phyloP scores from a whole-genome alignment of 805 yeast genomes.

The Cyberlindnera amylophila region DNA sequence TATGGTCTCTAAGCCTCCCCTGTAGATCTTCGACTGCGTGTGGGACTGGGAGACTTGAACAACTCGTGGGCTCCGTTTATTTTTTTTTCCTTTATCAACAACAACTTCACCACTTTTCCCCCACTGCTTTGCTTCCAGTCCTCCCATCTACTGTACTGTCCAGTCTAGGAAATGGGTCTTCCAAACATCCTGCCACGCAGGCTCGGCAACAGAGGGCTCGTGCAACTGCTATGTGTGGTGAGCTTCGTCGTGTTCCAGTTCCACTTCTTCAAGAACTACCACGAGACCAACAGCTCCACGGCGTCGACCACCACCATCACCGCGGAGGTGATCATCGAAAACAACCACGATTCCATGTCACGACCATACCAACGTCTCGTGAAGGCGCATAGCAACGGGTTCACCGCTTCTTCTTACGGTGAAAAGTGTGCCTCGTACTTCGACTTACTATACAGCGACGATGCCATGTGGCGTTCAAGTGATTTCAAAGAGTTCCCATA shows the following conservation, averaged over 20 bases:
- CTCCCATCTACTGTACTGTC: too few relatives aligned
- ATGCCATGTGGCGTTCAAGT: conserved; percentile 22
- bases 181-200: background rate
- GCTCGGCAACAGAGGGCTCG: background rate
- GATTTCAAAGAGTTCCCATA: conserved; percentile 21
- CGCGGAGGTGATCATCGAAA: conserved; percentile 6
- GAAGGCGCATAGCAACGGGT: conserved; percentile 3
- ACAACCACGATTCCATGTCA: conserved; percentile 3
- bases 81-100: too few relatives aligned
- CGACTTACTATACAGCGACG: conserved; percentile 21
- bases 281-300: too few relatives aligned
- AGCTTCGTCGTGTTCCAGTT: conserved; percentile 9
- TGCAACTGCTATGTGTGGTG: conserved; percentile 2
- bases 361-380: conserved; percentile 9
- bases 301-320: background rate
- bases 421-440: conserved; percentile 32
- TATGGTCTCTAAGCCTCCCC: too few relatives aligned
- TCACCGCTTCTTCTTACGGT: conserved; percentile 8
- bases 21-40: too few relatives aligned
- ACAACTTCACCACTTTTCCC: too few relatives aligned
- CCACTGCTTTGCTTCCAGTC: too few relatives aligned
- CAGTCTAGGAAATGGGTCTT: background rate
- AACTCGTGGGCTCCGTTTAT: too few relatives aligned
- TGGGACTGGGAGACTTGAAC: too few relatives aligned
- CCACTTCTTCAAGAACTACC: conserved; percentile 5